Base-by-base conservation (phyloP, 768 basidiomycete genomes). In the Boletus subcaerulescens region DNA sequence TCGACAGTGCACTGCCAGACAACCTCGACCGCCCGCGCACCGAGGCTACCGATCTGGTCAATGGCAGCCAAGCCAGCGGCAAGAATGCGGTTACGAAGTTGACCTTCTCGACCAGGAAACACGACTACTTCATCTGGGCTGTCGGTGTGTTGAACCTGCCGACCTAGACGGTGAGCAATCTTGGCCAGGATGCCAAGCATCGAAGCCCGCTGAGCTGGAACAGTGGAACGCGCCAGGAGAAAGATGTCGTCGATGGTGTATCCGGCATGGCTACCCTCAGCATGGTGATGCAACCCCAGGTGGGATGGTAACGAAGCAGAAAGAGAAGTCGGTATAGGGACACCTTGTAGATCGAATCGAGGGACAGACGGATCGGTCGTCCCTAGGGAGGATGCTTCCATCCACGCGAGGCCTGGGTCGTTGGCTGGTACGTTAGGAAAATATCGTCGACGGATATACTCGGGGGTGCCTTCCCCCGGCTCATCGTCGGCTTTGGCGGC, bases 221-320 rank as follows among this genome's bases (percentile, higher is more conserved):
- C 87, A 3, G 86, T 92, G 1, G 91, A 93, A 38, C 91, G 76
- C 4, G 85, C 83, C 10, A 95, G 77, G 39, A 89, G 73, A 43
- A 95, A 86, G 4, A 96, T 77, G 56, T 96, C 94, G 42, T 91
- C 86, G 2, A 96, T 74, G 0, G 91, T 94, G 71, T 97, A 97
- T 0, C 93, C 94, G 0, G 94, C 94, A 53, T 79, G 83, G 32
- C 76, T 72, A 6, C 78, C 76, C 52, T 91, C 85, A 0, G 93
- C 87, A 65, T 96, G 94, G 65, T 97, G 94, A 70, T 98, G 93
- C 4, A 96, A 76, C 5, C 94, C 94, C 7, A 93, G 79, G 71
- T 93, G 86, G 0, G 90, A 87, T 2, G 93, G 93, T 3, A 96
- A 76, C 1, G 75, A 76, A 0, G 76, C 68, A 3, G 83, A 80